phyloP scores from a whole-genome alignment of 108 stramenopile species.

The Skeletonema potamos region DNA sequence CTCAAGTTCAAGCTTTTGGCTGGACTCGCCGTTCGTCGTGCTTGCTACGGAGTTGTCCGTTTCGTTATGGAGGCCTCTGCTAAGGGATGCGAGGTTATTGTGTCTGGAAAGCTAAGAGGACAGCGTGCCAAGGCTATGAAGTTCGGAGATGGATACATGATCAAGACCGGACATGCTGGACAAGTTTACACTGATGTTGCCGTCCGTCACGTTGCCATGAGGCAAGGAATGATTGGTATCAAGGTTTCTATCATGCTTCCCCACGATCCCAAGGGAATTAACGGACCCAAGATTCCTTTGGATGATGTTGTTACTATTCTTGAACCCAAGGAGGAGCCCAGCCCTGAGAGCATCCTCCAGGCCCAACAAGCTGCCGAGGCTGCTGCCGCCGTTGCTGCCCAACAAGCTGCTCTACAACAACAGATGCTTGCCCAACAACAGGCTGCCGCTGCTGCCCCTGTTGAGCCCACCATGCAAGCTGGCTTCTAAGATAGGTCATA shows the following conservation, averaged over 20 bases:
- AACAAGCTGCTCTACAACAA: slow-evolving; percentile 38
- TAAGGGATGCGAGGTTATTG: slow-evolving; percentile 99
- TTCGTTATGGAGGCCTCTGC: slow-evolving; percentile 99
- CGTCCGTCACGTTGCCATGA: slow-evolving; percentile 99
- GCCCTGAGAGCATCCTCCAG: slow-evolving; percentile 67
- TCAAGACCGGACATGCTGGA: slow-evolving; percentile 99
- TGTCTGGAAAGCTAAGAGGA: slow-evolving; percentile 99
- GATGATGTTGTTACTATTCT: slow-evolving; percentile 93
- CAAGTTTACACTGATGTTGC: slow-evolving; percentile 98
- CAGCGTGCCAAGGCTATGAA: slow-evolving; percentile 99
- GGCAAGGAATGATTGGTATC: slow-evolving; percentile 99
- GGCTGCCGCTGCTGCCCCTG: slow-evolving; percentile 24
- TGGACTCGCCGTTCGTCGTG: slow-evolving; percentile 99
- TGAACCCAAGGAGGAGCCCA: slow-evolving; percentile 88
- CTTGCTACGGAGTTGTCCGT: slow-evolving; percentile 99
- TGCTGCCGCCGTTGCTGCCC: slow-evolving; percentile 33
- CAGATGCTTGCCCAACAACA: slow-evolving; percentile 35
- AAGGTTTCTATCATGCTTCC: slow-evolving; percentile 98
- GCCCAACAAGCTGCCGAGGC: slow-evolving; percentile 62
- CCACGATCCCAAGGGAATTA: slow-evolving; percentile 92
- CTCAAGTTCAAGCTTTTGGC: slow-evolving; percentile 99
- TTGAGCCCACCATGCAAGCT: slow-evolving; percentile 35
- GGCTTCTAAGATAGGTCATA: slow-evolving; percentile 27
- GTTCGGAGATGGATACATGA: slow-evolving; percentile 99
- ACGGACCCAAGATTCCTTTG: slow-evolving; percentile 88